phyloP scores from a whole-genome alignment of 2,329 filamentous ascomycete species.

The Epichloe elymi region DNA sequence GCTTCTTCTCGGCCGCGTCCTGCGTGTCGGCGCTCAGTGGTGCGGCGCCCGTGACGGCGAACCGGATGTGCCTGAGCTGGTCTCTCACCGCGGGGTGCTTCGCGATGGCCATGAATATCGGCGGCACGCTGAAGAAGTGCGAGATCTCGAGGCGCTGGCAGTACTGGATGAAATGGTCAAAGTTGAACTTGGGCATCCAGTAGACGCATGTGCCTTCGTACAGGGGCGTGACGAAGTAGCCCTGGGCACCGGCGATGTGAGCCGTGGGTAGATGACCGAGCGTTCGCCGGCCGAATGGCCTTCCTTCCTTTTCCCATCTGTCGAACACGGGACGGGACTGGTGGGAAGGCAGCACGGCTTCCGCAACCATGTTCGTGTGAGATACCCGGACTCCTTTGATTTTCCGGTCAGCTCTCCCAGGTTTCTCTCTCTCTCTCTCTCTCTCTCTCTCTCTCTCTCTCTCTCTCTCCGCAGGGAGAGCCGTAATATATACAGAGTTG shows the following conservation, averaged over 20 bases:
- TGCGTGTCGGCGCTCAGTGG: slow-evolving; percentile 43
- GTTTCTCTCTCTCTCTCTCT: no score
- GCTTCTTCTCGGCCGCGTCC: slow-evolving; percentile 32
- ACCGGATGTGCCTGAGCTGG: slow-evolving; percentile 36
- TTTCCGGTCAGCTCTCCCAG: slow-evolving; percentile 3
- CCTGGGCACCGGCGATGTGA: slow-evolving; percentile 32
- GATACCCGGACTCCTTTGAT: slow-evolving; percentile 26
- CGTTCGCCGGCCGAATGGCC: slow-evolving; percentile 18
- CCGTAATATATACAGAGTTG: not conserved
- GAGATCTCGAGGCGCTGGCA: slow-evolving; percentile 37
- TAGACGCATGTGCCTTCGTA: slow-evolving; percentile 36
- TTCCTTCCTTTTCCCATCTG: slow-evolving; percentile 12
- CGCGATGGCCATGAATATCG: slow-evolving; percentile 45
- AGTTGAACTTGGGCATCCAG: slow-evolving; percentile 51
- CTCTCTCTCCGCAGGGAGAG: no score
- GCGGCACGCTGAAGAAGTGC: slow-evolving; percentile 45
- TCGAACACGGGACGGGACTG: slow-evolving; percentile 17
- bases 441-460: no score
- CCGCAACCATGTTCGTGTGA: slow-evolving; percentile 30
- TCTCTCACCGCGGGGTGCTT: slow-evolving; percentile 41
- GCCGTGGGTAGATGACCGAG: slow-evolving; percentile 31
- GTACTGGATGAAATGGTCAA: slow-evolving; percentile 39
- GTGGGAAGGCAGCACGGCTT: slow-evolving; percentile 18
- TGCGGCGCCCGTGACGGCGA: slow-evolving; percentile 40
- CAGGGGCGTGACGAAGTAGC: slow-evolving; percentile 27